phyloP scores from a whole-genome alignment of 352 stramenopile species.

The Globisporangium spinosum region DNA sequence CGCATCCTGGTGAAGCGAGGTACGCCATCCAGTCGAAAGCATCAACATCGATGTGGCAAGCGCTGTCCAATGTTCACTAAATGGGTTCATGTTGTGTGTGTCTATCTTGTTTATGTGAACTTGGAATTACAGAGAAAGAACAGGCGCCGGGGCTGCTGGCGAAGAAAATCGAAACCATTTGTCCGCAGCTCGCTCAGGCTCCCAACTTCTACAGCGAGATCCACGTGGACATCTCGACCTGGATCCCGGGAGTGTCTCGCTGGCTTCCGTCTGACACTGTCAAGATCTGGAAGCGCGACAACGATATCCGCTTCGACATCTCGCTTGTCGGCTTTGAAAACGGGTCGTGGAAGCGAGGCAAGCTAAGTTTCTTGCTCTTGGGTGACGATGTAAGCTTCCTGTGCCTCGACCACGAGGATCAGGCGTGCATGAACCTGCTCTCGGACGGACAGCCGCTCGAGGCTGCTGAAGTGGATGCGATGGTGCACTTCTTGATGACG shows the following conservation, averaged over 20 bases:
- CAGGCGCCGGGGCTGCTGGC: slow-evolving; percentile 46
- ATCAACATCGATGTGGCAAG: background rate
- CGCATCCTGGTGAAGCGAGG: slow-evolving; percentile 46
- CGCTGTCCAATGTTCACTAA: background rate
- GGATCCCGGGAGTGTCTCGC: slow-evolving; percentile 63
- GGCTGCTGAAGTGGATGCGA: slow-evolving; percentile 41
- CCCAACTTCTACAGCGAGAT: slow-evolving; percentile 70
- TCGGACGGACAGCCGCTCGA: slow-evolving; percentile 23
- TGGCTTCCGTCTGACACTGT: slow-evolving; percentile 70
- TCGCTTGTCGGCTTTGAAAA: slow-evolving; percentile 65
- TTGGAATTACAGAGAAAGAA: slow-evolving; percentile 36
- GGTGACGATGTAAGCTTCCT: slow-evolving; percentile 37
- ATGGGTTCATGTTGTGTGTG: background rate
- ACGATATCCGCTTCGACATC: slow-evolving; percentile 62
- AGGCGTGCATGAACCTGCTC: slow-evolving; percentile 47
- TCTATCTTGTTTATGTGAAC: background rate
- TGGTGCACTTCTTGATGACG: slow-evolving; percentile 59
- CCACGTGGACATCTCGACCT: slow-evolving; percentile 61
- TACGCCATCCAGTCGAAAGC: slow-evolving; percentile 1
- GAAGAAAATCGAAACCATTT: slow-evolving; percentile 51
- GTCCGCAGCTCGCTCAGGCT: slow-evolving; percentile 37
- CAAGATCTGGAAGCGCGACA: slow-evolving; percentile 68
- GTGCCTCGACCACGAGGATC: slow-evolving; percentile 50
- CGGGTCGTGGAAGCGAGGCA: slow-evolving; percentile 54
- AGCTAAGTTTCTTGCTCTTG: slow-evolving; percentile 63